These are phyloP conservation scores for Candolleomyces eurysporus DNA, from an alignment of 768 basidiomycete genomes.

Conservation along the genomic window DNA sequence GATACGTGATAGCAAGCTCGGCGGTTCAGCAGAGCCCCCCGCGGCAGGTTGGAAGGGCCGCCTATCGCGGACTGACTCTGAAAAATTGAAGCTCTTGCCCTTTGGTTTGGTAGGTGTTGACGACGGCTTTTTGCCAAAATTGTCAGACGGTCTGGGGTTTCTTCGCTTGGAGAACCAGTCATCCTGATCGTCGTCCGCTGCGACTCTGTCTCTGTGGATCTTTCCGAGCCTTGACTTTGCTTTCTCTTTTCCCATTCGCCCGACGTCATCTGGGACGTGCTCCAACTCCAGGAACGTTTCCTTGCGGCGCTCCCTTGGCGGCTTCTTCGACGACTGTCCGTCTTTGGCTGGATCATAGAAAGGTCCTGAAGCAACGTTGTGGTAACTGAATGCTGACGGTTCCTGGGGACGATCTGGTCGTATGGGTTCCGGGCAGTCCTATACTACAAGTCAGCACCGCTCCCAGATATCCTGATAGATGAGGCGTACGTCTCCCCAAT, in stretches of 20 bases:
- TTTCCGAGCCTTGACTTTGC: slow-evolving; percentile 54
- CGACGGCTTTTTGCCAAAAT: background rate
- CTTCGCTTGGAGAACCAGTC: slow-evolving; percentile 63
- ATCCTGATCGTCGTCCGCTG: slow-evolving; percentile 49
- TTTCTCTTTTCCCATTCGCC: slow-evolving; percentile 61
- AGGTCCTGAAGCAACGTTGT: slow-evolving; percentile 63
- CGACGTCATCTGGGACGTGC: slow-evolving; percentile 57
- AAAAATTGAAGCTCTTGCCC: slow-evolving; percentile 6
- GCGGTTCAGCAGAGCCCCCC: background rate
- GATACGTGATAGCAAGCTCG: slow-evolving; percentile 8
- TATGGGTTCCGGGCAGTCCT: slow-evolving; percentile 60
- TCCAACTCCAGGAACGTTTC: slow-evolving; percentile 43
- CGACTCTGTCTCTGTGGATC: slow-evolving; percentile 34
- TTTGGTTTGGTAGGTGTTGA: slow-evolving; percentile 1
- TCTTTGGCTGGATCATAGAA: slow-evolving; percentile 50
- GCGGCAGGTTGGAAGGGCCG: background rate
- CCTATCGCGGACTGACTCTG: slow-evolving; percentile 2
- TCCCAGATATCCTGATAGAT: background rate
- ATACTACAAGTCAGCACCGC: slow-evolving; percentile 2
- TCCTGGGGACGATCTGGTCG: slow-evolving; percentile 45
- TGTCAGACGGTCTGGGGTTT: slow-evolving; percentile 15
- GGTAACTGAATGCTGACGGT: slow-evolving; percentile 64
- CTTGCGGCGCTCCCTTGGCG: slow-evolving; percentile 26
- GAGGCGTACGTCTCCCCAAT: slow-evolving; percentile 73
- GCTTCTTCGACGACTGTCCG: slow-evolving; percentile 19